Conservation (phyloP, 2,329 filamentous ascomycete species). For the Penicillium freii region DNA sequence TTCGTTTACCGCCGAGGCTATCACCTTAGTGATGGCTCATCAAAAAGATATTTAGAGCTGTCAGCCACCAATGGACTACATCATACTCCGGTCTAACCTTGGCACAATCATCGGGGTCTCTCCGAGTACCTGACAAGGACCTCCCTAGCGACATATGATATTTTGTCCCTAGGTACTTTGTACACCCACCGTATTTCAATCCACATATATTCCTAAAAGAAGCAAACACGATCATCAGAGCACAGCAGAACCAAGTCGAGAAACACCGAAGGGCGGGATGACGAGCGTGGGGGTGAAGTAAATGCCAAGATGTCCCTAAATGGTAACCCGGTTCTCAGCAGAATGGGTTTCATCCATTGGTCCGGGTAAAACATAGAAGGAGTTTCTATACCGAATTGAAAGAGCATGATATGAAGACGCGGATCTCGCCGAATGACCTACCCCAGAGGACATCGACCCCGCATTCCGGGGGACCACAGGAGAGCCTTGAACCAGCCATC, state of each 20-base stretch:
- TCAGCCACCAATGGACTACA: neutral
- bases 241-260: neutral
- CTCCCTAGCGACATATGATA: neutral
- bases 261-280: neutral
- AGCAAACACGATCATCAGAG: neutral
- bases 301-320: neutral
- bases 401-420: neutral
- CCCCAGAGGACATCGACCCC: neutral
- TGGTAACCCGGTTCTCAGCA: neutral
- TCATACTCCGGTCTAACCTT: neutral
- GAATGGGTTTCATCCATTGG: neutral
- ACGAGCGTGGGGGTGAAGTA: slow-evolving; percentile 1
- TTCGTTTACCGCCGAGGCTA: neutral
- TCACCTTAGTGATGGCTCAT: neutral
- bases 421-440: neutral
- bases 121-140: neutral
- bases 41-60: neutral
- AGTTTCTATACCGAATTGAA: neutral
- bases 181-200: neutral
- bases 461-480: neutral
- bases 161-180: neutral
- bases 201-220: neutral
- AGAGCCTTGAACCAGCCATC: neutral
- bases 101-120: neutral
- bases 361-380: neutral